Evolutionary conservation across 805 yeast species (phyloP), one percentile per base, ranked within the genome.

Genomic region (Candida methanosorbosa): DNA sequence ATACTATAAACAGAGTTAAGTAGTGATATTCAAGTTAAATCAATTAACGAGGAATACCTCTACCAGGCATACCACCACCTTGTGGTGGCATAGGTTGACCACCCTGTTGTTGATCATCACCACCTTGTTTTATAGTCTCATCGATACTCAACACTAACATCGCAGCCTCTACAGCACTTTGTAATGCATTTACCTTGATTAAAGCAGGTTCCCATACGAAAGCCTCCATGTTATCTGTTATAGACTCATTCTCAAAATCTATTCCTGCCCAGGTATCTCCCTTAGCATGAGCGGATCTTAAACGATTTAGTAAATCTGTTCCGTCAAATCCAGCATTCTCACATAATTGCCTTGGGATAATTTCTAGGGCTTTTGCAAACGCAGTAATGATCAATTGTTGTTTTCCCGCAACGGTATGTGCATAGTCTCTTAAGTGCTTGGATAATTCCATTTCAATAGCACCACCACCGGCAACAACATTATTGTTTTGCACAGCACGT

Each of bases 321-420:
- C 95, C 94, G 56, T 92, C 99, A 46, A 92, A 79, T 5, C 99
- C 99, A n/a, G 96, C 98, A 58, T 92, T 92, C 56, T 92, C 98
- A 66, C 97, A 90, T 44, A 92, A 70, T 57, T 92, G 97, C 57
- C 97, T 80, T 46, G 99, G 99, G 49, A 92, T 87, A 19, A 92
- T 79, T 63, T 92, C 99, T 38, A 92, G 68, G 1, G 97, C 95
- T 46, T 82, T 81, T 18, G 98, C 98, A 62, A 78, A 92, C 7
- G 96, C 95, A 38, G 80, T 79, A 38, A 92, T 81, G 39, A 92
- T 79, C 42, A 92, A 66, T 64, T 92, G 99, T 62, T 90, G 96
- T 60, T 92, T 90, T 27, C 98, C 98, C 17, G 95, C 86, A 48
- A 92, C 83, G 15, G 85, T 73, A 52, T 81, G 79, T 18, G 97